A percentile compares a stretch with the other conserved stretches of the same genome.
phyloP scores from a whole-genome alignment of 768 basidiomycete species.

The Leccinum aurantiacum region DNA sequence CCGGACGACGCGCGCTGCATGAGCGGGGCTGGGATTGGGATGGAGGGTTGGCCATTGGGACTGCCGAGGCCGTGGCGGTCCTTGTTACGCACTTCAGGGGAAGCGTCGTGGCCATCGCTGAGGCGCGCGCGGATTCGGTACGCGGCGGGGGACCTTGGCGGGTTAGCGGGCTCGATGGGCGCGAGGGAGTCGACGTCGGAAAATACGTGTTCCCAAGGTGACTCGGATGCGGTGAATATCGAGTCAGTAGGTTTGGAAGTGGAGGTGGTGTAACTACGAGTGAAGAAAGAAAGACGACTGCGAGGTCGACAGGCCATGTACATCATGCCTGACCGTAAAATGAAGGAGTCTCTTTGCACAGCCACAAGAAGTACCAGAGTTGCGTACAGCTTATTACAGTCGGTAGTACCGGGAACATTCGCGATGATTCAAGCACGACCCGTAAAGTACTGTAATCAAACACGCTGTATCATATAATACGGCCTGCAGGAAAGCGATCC shows the following conservation, averaged over 20 bases:
- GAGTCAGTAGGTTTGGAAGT: conserved; percentile 19
- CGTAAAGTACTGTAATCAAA: not conserved
- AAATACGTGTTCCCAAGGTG: conserved; percentile 58
- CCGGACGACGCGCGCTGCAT: conserved; percentile 13
- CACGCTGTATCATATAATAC: too few relatives aligned
- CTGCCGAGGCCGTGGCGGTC: not conserved
- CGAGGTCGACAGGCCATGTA: conserved; percentile 17
- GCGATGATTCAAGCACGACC: too few relatives aligned
- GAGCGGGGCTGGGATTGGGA: not conserved
- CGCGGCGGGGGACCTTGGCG: conserved; percentile 16
- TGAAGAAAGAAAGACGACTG: conserved; percentile 1
- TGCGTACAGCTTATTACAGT: not conserved
- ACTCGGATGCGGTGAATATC: conserved; percentile 35
- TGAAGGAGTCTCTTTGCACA: not conserved
- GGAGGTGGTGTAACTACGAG: conserved; percentile 1
- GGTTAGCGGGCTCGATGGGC: conserved; percentile 16
- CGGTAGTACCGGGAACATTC: too few relatives aligned
- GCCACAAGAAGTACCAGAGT: not conserved
- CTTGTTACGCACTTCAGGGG: not conserved
- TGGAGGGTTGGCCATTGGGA: not conserved
- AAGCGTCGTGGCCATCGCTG: not conserved
- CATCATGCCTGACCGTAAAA: conserved; percentile 12
- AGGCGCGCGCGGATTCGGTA: conserved; percentile 17
- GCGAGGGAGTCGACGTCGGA: conserved; percentile 39
- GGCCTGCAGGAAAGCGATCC: too few relatives aligned